Evolutionary conservation across 2,329 filamentous ascomycete species (phyloP).

Genomic region (Colletotrichum orchidophilum): DNA sequence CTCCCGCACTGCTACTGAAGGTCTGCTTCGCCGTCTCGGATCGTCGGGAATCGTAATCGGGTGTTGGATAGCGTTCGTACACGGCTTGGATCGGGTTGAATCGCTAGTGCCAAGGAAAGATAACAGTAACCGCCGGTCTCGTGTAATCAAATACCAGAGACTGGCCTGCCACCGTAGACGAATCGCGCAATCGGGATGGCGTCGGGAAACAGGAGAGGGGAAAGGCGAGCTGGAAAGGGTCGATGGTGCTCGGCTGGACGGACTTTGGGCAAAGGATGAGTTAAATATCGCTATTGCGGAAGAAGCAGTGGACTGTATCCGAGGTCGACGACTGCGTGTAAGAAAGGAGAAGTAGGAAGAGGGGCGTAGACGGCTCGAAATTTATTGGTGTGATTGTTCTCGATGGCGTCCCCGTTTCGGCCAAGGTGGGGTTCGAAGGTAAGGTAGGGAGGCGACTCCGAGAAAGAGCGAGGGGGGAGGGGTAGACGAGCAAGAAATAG

Average conservation of each 20-base stretch:
- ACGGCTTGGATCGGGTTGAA: neutral
- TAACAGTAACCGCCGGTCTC: neutral
- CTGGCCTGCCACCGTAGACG: neutral
- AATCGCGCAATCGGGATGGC: constrained; percentile 10
- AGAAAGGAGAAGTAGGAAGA: constrained; percentile 26
- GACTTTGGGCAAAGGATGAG: neutral
- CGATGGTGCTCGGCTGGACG: neutral
- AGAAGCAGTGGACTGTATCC: constrained; percentile 11
- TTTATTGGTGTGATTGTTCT: constrained; percentile 31
- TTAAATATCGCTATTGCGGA: neutral
- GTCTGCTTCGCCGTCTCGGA: neutral
- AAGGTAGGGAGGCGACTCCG: constrained; percentile 32
- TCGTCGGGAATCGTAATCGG: neutral
- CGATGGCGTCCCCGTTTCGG: constrained; percentile 34
- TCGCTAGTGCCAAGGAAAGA: neutral
- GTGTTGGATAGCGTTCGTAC: neutral
- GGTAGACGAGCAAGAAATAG: constrained; percentile 22
- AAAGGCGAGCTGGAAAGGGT: neutral
- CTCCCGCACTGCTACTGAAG: neutral
- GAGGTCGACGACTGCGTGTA: constrained; percentile 17
- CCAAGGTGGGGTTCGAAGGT: constrained; percentile 32
- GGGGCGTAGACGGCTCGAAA: constrained; percentile 27
- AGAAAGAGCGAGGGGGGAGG: constrained; percentile 20
- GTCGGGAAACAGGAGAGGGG: neutral
- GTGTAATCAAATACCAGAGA: neutral